phyloP scores from a whole-genome alignment of 352 stramenopile genomes.

The Globisporangium okanoganense region DNA sequence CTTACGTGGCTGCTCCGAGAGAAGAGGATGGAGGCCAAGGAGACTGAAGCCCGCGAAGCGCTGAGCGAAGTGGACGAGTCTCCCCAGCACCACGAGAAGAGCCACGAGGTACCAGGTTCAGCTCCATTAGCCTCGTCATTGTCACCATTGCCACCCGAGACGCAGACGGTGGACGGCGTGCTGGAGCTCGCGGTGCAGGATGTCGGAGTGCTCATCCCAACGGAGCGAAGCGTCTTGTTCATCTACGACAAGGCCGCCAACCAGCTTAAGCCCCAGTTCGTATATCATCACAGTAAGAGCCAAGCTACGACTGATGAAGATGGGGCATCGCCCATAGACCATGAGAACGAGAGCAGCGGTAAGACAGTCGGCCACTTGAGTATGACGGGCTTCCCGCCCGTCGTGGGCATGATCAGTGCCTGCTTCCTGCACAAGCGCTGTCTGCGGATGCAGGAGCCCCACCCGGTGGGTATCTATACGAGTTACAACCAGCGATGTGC shows the following conservation, averaged over 20 bases:
- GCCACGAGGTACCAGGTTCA: background rate
- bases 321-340: background rate
- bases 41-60: background rate
- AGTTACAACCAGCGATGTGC: no score
- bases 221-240: conserved; percentile 48
- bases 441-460: conserved; percentile 55
- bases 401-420: conserved; percentile 53
- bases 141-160: background rate
- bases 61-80: background rate
- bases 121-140: no score
- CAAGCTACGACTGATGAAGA: background rate
- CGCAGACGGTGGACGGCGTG: conserved; percentile 13
- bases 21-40: background rate
- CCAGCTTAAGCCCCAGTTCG: conserved; percentile 34
- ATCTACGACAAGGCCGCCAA: conserved; percentile 52
- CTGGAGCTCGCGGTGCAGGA: conserved; percentile 36
- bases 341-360: background rate
- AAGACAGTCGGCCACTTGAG: background rate
- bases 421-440: conserved; percentile 55
- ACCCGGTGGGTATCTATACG: conserved; percentile 21
- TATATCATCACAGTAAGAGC: conserved; percentile 13
- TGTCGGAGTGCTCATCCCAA: conserved; percentile 30
- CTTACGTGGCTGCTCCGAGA: background rate
- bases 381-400: conserved; percentile 31
- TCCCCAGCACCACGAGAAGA: background rate